Evolutionary conservation across 495 filamentous ascomycete genomes (phyloP).

Genomic region (Cercophora newfieldiana): DNA sequence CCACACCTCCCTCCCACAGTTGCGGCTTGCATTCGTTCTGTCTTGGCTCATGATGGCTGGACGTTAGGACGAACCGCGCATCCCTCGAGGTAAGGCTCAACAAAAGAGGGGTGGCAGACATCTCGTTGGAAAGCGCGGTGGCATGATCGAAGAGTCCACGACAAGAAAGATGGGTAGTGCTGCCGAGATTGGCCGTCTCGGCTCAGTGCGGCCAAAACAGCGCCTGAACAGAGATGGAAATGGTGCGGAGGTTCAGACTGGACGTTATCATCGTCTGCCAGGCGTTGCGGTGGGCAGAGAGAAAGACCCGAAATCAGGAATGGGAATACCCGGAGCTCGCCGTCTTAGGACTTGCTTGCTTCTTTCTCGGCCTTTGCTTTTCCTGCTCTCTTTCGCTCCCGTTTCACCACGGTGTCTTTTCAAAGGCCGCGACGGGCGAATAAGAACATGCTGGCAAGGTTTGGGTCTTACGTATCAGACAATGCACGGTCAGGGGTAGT

Average conservation of each 20-base stretch:
- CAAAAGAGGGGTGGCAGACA: not conserved
- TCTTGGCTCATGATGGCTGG: not conserved
- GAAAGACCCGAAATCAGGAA: not conserved
- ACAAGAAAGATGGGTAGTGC: not conserved
- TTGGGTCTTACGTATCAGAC: conserved; percentile 12
- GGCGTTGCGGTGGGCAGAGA: not conserved
- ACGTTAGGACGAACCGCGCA: not conserved
- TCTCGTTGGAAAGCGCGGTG: not conserved
- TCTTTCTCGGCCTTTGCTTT: not conserved
- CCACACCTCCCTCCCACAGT: not conserved
- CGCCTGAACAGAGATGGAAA: conserved; percentile 5
- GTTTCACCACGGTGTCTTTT: not conserved
- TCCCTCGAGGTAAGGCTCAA: not conserved
- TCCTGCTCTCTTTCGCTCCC: too few species aligned
- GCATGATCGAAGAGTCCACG: not conserved
- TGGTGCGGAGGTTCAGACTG: not conserved
- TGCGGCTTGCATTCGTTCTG: not conserved
- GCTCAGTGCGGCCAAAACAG: not conserved
- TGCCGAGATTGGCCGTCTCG: conserved; percentile 3
- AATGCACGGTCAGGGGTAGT: not conserved
- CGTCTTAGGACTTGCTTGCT: not conserved
- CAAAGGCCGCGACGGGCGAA: not conserved
- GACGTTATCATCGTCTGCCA: not conserved
- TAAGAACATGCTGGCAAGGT: not conserved
- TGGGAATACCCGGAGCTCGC: not conserved